Base-by-base conservation (phyloP, 371 early-diverging fungal species). In the Phascolomyces articulosus region DNA sequence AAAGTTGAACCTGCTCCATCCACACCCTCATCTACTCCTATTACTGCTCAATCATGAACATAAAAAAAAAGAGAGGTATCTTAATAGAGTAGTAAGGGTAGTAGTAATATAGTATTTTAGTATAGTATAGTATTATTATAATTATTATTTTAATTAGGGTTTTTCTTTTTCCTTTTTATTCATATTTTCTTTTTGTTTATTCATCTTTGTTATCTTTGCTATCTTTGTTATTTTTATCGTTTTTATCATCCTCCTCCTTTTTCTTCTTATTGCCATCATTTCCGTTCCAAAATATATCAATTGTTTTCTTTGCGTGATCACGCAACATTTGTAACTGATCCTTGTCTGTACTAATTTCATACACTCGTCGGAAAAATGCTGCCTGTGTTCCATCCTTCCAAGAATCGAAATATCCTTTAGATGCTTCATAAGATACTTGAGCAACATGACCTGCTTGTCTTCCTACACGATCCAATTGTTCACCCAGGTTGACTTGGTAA, bases 321-420 rank as follows among this genome's bases (percentile, higher is more conserved):
- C 21, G 21, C 21, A 62, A 53, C 16, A 54, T 38, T 55, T 62
- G 54, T 16, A 62, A 21, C 21, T 62, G 62, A 38, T 54, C 40
- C 40, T 51, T 53, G 26, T 62, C 38, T 27, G 57, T 57, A 20
- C 56, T 20, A 18, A 55, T 61, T 47, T 69, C 69, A 24, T 49
- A 69, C 13, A 64, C 61, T 18, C 64, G 23, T 18, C 55, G 26
- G 23, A 69, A 69, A 53, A 69, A 69, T 15, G 60, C 27, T 10
- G 51, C 44, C n/a, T 69, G 69, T 2, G 64, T 56, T 9, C 69
- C 69, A 58, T 69, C 69, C 58, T 64, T 64, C 69, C 69, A 69
- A 4, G 65, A 64, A 15, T 60, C 56, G 34, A 57, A 41, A 40
- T 69, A 69, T 1, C 55, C 27, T 13, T 62, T 54, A n/a, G 44